Base-by-base conservation (phyloP, 768 basidiomycete species). In the Agaricus subrufescens region DNA sequence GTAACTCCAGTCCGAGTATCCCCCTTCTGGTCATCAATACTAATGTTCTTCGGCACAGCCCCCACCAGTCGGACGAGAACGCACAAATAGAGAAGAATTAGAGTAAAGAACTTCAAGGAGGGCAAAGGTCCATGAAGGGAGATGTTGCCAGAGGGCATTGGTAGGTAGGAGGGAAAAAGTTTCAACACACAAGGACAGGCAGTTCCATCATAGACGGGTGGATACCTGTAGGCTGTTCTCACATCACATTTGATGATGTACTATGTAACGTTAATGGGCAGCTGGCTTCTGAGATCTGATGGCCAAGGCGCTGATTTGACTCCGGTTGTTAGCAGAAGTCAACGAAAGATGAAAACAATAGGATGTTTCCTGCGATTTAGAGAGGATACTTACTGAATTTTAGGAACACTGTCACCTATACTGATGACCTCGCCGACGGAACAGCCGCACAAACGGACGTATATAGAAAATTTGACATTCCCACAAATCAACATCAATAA, bases 11-110 rank as follows among this genome's bases (percentile, higher is more conserved):
- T 72, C 26, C 57, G 58, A 4, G 62, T 61, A 53, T 75, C 73
- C 4, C 72, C 72, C 48, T 63, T 60, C 11, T 62, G 62, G 58
- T 75, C 73, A 46, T 75, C 73, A 30, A 75, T 73, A 0, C 72
- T 73, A 19, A 64, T 56, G 56, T 73, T 73, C 43, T 39, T 48
- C 19, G 3, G 27, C 7, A 31, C 47, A 14, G 54, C 54, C 3
- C n/a, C 48, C 9, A 49, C 54, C n/a, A 23, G 46, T 30, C 31
- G 54, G 6, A 29, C 40, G 10, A 42, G 25, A 8, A 34, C 11
- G 29, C 4, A 52, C 9, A 56, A 14, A 7, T 29, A 26, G 26
- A 46, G 27, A 25, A 30, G 9, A 2, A 34, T 49, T 43, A 45
- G 52, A 8, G 31, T 27, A 15, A 46, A 29, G 34, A 38, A 2